phyloP scores from a whole-genome alignment of 179 eudicot genomes.

The Sideroxylon spinosum region DNA sequence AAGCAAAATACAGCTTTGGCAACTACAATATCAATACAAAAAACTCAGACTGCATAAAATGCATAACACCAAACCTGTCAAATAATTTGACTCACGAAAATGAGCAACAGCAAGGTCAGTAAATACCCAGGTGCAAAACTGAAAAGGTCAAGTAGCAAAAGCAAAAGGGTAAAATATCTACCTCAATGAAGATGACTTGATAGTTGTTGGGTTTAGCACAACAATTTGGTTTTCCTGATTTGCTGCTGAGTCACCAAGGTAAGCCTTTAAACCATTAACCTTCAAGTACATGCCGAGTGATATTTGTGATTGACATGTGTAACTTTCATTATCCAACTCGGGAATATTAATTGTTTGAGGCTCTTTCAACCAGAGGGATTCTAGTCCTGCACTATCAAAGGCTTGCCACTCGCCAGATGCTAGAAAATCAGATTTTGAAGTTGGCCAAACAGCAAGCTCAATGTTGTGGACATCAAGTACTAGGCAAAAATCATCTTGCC shows the following conservation, averaged over 20 bases:
- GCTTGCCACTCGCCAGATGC: constrained; percentile 30
- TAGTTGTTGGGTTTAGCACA: constrained; percentile 43
- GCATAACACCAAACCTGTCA: constrained; percentile 1
- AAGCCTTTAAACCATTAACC: constrained; percentile 58
- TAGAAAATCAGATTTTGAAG: constrained; percentile 33
- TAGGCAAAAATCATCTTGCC: constrained; percentile 34
- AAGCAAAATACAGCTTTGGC: background rate
- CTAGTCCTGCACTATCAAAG: constrained; percentile 29
- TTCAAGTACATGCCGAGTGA: constrained; percentile 35
- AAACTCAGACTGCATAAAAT: background rate
- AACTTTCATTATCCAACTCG: constrained; percentile 32
- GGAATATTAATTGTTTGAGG: constrained; percentile 24
- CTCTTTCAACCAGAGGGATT: constrained; percentile 34
- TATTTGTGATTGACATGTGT: constrained; percentile 42
- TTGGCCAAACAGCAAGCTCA: constrained; percentile 61
- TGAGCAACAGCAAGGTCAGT: constrained; percentile 1
- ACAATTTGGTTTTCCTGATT: constrained; percentile 40
- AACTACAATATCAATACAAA: background rate
- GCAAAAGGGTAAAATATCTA: constrained; percentile 24
- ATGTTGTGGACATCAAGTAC: constrained; percentile 39
- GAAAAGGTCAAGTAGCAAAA: background rate
- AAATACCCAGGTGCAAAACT: background rate
- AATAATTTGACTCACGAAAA: background rate
- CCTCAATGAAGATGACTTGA: constrained; percentile 51
- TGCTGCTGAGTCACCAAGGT: constrained; percentile 44